These are phyloP conservation scores for Metarhizium album DNA, from an alignment of 2,329 filamentous ascomycete genomes.

Conservation along the genomic window DNA sequence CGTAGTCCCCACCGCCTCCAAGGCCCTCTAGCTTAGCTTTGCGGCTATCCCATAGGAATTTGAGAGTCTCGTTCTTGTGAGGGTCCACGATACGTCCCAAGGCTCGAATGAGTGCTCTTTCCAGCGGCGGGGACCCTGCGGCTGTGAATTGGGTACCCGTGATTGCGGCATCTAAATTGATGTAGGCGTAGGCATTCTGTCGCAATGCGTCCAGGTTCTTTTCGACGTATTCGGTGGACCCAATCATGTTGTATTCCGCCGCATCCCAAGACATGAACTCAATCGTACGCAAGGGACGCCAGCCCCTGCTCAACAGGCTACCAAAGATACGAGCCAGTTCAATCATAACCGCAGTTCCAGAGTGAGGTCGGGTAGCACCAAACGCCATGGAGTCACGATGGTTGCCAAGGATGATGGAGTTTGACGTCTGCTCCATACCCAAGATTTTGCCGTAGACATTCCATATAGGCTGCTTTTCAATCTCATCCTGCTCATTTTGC, in stretches of 20 bases:
- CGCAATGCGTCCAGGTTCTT: conserved; percentile 63
- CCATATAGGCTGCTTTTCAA: conserved; percentile 74
- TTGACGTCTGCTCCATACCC: conserved; percentile 73
- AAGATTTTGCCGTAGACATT: conserved; percentile 79
- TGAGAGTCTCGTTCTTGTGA: conserved; percentile 57
- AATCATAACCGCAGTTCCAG: conserved; percentile 82
- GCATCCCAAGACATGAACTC: conserved; percentile 97
- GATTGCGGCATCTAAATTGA: conserved; percentile 83
- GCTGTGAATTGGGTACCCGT: conserved; percentile 66
- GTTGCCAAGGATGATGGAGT: conserved; percentile 82
- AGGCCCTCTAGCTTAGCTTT: conserved; percentile 54
- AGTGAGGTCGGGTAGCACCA: conserved; percentile 75
- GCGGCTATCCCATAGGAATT: conserved; percentile 62
- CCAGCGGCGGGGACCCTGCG: conserved; percentile 70
- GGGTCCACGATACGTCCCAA: conserved; percentile 69
- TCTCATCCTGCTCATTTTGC: conserved; percentile 79
- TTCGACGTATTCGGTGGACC: conserved; percentile 92
- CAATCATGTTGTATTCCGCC: conserved; percentile 84
- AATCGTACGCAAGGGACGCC: conserved; percentile 87
- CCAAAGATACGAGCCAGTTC: conserved; percentile 82
- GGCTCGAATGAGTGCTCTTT: conserved; percentile 59
- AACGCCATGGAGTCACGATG: conserved; percentile 91
- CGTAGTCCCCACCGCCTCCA: conserved; percentile 70
- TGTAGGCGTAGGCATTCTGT: conserved; percentile 68
- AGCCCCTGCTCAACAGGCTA: conserved; percentile 63